Base-by-base conservation (phyloP, 257 asterid genomes). In the Solanum infundibuliforme region DNA sequence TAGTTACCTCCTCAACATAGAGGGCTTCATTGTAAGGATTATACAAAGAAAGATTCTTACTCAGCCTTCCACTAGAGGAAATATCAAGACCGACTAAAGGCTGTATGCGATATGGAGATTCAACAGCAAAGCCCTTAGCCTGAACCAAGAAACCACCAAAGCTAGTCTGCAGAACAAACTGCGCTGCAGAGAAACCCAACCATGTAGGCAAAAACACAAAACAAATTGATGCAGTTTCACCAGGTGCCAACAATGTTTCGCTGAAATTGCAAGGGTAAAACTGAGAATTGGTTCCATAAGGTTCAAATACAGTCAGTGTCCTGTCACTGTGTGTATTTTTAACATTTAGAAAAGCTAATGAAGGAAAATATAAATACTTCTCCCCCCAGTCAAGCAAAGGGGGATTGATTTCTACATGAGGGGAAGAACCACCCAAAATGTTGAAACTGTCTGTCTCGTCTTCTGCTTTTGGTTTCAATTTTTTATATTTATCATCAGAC, bases 91-190 rank as follows among this genome's bases (percentile, higher is more conserved):
- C 91, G 88, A 90, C 66, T 34, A 94, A 87, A 75, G 97, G 93
- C 69, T 90, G 89, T 69, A 94, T 77, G 60, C 89, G 86, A 89
- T 94, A 96, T 58, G 98, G 98, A 6, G 99, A 95, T 87, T 94
- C 94, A 75, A 93, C 87, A 58, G 94, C 95, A 90, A 91, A 89
- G 48, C 98, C 99, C 87, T 93, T 93, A 83, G 95, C 97, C 87
- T 88, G 92, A 90, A 96, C 90, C 90, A 96, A 76, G 93, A 96
- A 95, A 79, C 98, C 99, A 35, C 98, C 99, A 6, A 87, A 90
- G 90, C 92, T 96, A 84, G 99, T 95, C 92, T 96, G 99, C 90
- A 96, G 81, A 90, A 96, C 93, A 81, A 96, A 89, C 86, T 94
- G 93, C 84, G 93, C 92, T 18, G 96, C 89, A 73, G 98, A 93